Base-by-base conservation (phyloP, 805 yeast species). In the Kluyveromyces lactis region DNA sequence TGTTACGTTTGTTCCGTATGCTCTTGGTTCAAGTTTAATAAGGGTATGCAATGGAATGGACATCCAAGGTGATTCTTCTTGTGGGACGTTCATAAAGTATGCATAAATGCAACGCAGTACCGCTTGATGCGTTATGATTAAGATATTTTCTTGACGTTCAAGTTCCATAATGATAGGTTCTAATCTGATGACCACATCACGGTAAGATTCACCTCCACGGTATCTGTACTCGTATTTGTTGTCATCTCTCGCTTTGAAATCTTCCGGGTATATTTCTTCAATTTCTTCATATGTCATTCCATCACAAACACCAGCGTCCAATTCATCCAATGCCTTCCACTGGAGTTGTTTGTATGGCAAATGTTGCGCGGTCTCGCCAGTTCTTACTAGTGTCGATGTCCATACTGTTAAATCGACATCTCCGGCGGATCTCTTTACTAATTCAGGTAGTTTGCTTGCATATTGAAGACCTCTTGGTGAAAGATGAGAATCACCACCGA, bases 161-260 rank as follows among this genome's bases (percentile, higher is more conserved):
- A 92, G 72, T 62, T 92, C 98, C 98, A 92, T 92, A 45, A 92
- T 92, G 49, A 92, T 87, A 4, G 99, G 99, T 59, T 92, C 99
- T 41, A 92, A 69, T 42, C 99, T 71, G 31, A 89, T 82, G 33
- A 90, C 96, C 30, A 92, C 95, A 53, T 92, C 99, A 42, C 95
- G 75, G 62, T 92, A 92, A 4, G 95, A 83, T 63, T 92, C 99
- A 33, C 99, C 99, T 9, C 97, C 97, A 31, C 96, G 75, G 62
- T 92, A 92, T 39, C 98, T 73, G 63, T 92, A 92, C 58, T 86
- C 96, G 58, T 84, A 92, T 66, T 92, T 92, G 66, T 92, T 83
- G 49, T 85, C 95, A 59, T 92, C 98, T 43, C 99, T 75, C 6
- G 96, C 95, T 50, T 78, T 83, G 66, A 92, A 92, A 56, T 92